Conservation (phyloP, 768 basidiomycete species). For the Suillus hirtellus region DNA sequence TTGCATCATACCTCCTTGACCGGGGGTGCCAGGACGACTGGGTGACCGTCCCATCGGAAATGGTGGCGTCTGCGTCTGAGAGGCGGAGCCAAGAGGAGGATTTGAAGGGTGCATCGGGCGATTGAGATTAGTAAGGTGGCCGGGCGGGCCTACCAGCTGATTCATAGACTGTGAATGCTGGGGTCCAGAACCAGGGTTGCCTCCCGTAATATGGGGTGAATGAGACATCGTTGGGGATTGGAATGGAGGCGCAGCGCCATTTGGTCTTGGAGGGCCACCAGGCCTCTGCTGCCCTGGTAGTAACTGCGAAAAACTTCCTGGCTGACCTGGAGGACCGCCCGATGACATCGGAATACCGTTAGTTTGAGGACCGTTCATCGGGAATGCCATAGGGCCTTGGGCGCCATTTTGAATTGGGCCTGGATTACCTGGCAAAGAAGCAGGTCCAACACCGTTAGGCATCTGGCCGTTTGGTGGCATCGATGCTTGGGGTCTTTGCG, state of each 20-base stretch:
- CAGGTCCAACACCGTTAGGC: conserved; percentile 33
- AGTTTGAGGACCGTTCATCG: conserved; percentile 38
- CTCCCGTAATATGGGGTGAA: conserved; percentile 51
- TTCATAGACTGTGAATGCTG: conserved; percentile 44
- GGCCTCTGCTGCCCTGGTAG: conserved; percentile 36
- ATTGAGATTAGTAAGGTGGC: conserved; percentile 48
- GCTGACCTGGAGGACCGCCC: conserved; percentile 28
- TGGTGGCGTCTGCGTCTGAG: conserved; percentile 40
- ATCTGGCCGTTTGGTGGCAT: conserved; percentile 20
- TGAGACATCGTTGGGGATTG: conserved; percentile 67
- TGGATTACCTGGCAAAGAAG: conserved; percentile 26
- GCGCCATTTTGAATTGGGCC: conserved; percentile 31
- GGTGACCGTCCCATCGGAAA: conserved; percentile 55
- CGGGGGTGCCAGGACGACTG: conserved; percentile 60
- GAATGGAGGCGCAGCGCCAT: conserved; percentile 49
- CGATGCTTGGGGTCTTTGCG: conserved; percentile 22
- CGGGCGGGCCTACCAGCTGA: conserved; percentile 49
- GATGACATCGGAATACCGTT: conserved; percentile 45
- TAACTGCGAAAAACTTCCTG: conserved; percentile 35
- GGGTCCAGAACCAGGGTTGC: conserved; percentile 31
- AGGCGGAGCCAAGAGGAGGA: conserved; percentile 38
- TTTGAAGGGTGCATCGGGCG: conserved; percentile 53
- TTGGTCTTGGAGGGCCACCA: conserved; percentile 36
- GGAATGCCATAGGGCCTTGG: conserved; percentile 20
- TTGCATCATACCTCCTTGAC: conserved; percentile 44